Percentiles rank a stretch among this genome's conserved stretches.
Evolutionary conservation across 257 asterid species (phyloP).

Genomic region (Solanum arcanum): DNA sequence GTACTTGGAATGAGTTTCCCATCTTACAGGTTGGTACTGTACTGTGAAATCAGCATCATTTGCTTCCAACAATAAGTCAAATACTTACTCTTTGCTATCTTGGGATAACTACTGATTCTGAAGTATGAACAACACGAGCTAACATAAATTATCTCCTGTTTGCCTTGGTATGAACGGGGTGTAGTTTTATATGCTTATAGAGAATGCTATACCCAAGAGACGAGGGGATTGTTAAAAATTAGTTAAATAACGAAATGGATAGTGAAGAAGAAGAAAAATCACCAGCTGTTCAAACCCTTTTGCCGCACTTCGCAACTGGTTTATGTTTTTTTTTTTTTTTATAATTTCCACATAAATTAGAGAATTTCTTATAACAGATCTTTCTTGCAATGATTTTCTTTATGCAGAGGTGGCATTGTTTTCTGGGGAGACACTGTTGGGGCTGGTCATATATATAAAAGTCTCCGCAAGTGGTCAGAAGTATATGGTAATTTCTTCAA

Average conservation of each 20-base stretch:
- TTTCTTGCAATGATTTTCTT: background rate
- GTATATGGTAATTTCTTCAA: conserved; percentile 59
- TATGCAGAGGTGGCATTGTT: conserved; percentile 81
- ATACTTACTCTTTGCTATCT: background rate
- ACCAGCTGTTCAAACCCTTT: background rate
- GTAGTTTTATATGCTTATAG: background rate
- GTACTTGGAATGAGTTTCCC: conserved; percentile 98
- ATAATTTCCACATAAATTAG: background rate
- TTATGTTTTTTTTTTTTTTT: background rate
- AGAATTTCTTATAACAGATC: background rate
- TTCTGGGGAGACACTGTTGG: conserved; percentile 97
- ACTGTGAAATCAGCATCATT: background rate
- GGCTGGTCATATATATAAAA: conserved; percentile 55
- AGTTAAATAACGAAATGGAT: background rate
- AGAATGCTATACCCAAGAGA: background rate
- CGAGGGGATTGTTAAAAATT: background rate
- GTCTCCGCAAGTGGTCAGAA: conserved; percentile 72
- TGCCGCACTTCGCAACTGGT: background rate
- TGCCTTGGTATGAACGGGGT: background rate
- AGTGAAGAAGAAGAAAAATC: background rate
- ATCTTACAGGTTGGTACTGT: conserved; percentile 62
- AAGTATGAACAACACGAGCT: background rate
- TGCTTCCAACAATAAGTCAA: background rate
- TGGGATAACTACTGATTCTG: background rate
- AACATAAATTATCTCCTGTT: background rate